phyloP scores from a whole-genome alignment of 2,329 filamentous ascomycete genomes.

The Orbilia quercus region DNA sequence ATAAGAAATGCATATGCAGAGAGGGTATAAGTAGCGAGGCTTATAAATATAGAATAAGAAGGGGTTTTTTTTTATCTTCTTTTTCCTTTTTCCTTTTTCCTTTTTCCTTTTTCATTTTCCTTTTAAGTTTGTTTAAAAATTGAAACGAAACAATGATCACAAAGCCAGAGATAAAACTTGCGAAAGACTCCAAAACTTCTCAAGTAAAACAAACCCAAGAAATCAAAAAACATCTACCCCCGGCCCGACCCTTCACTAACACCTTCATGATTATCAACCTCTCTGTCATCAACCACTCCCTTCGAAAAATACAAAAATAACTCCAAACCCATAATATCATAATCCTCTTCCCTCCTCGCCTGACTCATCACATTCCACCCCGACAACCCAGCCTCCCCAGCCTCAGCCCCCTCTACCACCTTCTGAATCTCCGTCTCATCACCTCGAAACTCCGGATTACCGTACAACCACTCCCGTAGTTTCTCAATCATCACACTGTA shows the following conservation, averaged over 20 bases:
- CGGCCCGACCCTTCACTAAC: slow-evolving; percentile 21
- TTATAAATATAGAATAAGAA: too few relatives aligned
- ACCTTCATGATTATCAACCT: slow-evolving; percentile 10
- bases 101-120: too few relatives aligned
- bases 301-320: slow-evolving; percentile 49
- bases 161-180: too few relatives aligned
- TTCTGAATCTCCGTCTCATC: neutral
- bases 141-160: too few relatives aligned
- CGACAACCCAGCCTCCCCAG: slow-evolving; percentile 29
- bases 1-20: too few relatives aligned
- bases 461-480: slow-evolving; percentile 25
- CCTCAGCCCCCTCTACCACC: slow-evolving; percentile 24
- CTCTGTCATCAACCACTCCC: slow-evolving; percentile 33
- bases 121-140: too few relatives aligned
- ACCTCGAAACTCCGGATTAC: slow-evolving; percentile 17
- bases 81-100: too few relatives aligned
- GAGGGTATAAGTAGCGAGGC: too few relatives aligned
- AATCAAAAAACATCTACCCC: too few relatives aligned
- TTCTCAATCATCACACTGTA: slow-evolving; percentile 10
- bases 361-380: slow-evolving; percentile 42
- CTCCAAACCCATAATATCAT: slow-evolving; percentile 25
- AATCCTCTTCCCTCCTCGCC: neutral
- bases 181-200: too few relatives aligned
- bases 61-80: too few relatives aligned
- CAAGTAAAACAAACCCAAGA: too few relatives aligned